phyloP scores from a whole-genome alignment of 2,329 filamentous ascomycete genomes.

The Knufia fluminis region DNA sequence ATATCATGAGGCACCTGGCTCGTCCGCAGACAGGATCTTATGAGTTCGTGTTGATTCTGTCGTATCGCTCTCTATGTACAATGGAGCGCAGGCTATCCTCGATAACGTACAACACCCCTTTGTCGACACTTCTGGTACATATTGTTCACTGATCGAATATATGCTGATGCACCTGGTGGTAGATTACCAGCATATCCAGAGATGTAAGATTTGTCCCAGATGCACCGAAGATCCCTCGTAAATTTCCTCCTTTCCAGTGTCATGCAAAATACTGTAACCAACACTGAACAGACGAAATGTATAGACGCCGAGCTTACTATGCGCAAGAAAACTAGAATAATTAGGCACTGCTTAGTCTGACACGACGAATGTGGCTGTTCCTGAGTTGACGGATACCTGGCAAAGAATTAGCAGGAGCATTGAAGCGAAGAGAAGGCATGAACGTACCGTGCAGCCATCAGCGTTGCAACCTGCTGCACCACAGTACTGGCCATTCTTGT shows the following conservation, averaged over 20 bases:
- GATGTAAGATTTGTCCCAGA: background rate
- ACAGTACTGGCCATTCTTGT: constrained; percentile 55
- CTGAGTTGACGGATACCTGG: constrained; percentile 42
- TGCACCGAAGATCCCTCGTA: background rate
- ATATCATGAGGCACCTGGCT: background rate
- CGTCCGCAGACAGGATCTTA: background rate
- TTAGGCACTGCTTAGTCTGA: constrained; percentile 21
- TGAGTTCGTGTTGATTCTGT: constrained; percentile 1
- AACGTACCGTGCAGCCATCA: constrained; percentile 73
- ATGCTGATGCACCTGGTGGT: background rate
- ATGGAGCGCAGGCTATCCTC: background rate
- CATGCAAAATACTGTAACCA: constrained; percentile 3
- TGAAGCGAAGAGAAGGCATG: constrained; percentile 1
- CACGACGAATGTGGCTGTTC: constrained; percentile 42
- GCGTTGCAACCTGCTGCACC: constrained; percentile 40
- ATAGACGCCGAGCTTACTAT: constrained; percentile 6
- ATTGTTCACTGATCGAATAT: background rate
- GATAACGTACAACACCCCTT: background rate
- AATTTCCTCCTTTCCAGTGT: background rate
- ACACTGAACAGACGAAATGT: constrained; percentile 3
- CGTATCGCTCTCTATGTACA: constrained; percentile 4
- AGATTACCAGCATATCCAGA: constrained; percentile 5
- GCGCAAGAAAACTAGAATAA: constrained; percentile 17
- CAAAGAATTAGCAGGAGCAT: constrained; percentile 11
- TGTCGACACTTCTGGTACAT: background rate